Percentiles rank a stretch among this genome's conserved stretches.
Evolutionary conservation across 2,329 filamentous ascomycete species (phyloP).

Genomic region (Eurotiales sp.): DNA sequence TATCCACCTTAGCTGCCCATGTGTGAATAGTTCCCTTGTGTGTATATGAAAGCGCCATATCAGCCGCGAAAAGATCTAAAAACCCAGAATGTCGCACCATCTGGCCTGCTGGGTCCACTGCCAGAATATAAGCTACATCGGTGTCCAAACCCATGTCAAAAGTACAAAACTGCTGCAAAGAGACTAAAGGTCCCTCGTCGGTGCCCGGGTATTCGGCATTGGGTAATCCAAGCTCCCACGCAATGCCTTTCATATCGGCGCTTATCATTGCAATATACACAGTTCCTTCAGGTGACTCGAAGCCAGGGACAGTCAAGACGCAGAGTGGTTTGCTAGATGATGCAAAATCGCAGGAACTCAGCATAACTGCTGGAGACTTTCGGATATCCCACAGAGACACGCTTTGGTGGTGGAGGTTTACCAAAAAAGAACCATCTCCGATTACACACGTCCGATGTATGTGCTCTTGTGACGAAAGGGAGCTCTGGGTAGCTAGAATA

Average conservation of each 20-base stretch:
- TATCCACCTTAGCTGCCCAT: slow-evolving; percentile 76
- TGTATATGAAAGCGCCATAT: slow-evolving; percentile 83
- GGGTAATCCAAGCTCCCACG: slow-evolving; percentile 68
- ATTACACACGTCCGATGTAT: slow-evolving; percentile 79
- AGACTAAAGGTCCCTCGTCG: slow-evolving; percentile 34
- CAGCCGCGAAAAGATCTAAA: slow-evolving; percentile 78
- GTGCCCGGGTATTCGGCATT: slow-evolving; percentile 24
- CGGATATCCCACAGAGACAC: slow-evolving; percentile 80
- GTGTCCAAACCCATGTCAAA: slow-evolving; percentile 62
- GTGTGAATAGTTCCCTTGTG: slow-evolving; percentile 70
- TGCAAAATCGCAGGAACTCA: slow-evolving; percentile 58
- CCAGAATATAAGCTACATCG: slow-evolving; percentile 60
- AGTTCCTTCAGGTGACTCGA: slow-evolving; percentile 56
- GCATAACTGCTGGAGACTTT: slow-evolving; percentile 52
- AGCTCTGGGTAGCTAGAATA: slow-evolving; percentile 63
- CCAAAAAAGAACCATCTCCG: slow-evolving; percentile 70
- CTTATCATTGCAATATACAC: slow-evolving; percentile 77
- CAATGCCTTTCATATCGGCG: slow-evolving; percentile 71
- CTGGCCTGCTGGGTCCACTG: slow-evolving; percentile 81
- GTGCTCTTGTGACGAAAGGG: slow-evolving; percentile 63
- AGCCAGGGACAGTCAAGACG: slow-evolving; percentile 63
- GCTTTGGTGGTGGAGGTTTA: slow-evolving; percentile 70
- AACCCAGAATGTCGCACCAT: slow-evolving; percentile 69
- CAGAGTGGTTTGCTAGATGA: slow-evolving; percentile 71
- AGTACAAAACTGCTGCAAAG: slow-evolving; percentile 63